Percentiles rank a stretch among this genome's conserved stretches.
Conservation (phyloP, 2,329 filamentous ascomycete genomes). For the Emmonsia crescens region DNA sequence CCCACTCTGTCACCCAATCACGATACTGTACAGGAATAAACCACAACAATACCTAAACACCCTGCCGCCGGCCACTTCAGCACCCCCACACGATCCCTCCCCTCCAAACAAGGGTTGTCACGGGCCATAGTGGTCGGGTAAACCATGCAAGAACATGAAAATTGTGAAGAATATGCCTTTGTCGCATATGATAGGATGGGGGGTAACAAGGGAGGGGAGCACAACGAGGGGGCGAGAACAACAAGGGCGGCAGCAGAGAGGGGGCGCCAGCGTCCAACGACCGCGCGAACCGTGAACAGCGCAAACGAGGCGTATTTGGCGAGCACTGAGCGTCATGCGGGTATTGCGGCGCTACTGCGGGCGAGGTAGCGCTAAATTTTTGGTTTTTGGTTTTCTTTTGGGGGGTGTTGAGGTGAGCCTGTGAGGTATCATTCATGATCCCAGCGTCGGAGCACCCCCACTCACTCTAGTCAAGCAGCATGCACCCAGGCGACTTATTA, state of each 20-base stretch:
- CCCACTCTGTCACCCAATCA: not conserved
- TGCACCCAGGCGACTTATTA: not conserved
- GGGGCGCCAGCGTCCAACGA: not conserved
- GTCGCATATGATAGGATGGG: not conserved
- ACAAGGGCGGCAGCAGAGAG: not conserved
- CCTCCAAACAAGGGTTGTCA: not conserved
- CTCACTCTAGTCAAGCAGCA: not conserved
- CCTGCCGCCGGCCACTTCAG: not conserved
- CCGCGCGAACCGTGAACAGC: not conserved
- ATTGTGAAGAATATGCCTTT: not conserved
- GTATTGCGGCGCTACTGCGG: constrained; percentile 4
- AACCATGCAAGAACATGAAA: not conserved
- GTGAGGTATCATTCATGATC: not conserved
- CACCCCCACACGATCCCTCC: not conserved
- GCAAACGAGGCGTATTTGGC: not conserved
- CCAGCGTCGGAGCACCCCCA: not conserved
- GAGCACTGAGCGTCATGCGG: constrained; percentile 6
- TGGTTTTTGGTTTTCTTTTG: not conserved
- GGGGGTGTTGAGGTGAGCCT: not conserved
- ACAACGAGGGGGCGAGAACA: not conserved
- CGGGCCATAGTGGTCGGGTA: not conserved
- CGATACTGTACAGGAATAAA: no score
- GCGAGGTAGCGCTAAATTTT: constrained; percentile 3
- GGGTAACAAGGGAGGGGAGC: not conserved
- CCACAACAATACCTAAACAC: not conserved